These are phyloP conservation scores for Nannizziopsis barbatae DNA, from an alignment of 2,329 filamentous ascomycete species.

Conservation along the genomic window DNA sequence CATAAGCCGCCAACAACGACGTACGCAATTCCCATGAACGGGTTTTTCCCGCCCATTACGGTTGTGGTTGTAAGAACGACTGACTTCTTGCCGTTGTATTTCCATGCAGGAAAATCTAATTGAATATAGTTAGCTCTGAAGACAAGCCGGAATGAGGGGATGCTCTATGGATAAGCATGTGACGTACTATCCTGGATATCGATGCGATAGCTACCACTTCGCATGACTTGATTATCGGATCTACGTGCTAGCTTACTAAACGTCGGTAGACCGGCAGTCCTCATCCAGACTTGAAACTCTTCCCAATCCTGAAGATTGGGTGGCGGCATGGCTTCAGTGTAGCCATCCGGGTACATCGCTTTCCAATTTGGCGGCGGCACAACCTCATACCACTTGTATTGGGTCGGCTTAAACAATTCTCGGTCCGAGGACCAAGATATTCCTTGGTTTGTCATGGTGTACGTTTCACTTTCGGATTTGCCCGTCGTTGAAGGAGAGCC, in stretches of 20 bases:
- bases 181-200: constrained; percentile 66
- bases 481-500: constrained; percentile 52
- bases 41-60: constrained; percentile 88
- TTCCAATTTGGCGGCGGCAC: constrained; percentile 81
- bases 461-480: constrained; percentile 41
- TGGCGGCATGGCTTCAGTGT: constrained; percentile 52
- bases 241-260: constrained; percentile 89
- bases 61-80: constrained; percentile 81
- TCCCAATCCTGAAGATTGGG: constrained; percentile 66
- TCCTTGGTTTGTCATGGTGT: constrained; percentile 62
- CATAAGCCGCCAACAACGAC: constrained; percentile 88
- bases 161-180: not conserved
- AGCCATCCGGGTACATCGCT: constrained; percentile 56
- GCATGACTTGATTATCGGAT: constrained; percentile 62
- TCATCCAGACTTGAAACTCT: constrained; percentile 97
- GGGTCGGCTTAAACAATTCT: constrained; percentile 60
- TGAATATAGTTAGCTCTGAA: constrained; percentile 18
- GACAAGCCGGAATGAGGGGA: not conserved
- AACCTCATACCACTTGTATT: constrained; percentile 55
- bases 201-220: constrained; percentile 60
- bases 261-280: constrained; percentile 80
- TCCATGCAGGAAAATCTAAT: constrained; percentile 65
- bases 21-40: constrained; percentile 93
- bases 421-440: constrained; percentile 84
- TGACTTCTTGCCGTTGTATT: constrained; percentile 79